Evolutionary conservation across 2,329 filamentous ascomycete genomes (phyloP).

Genomic region (Zarea fungicola): DNA sequence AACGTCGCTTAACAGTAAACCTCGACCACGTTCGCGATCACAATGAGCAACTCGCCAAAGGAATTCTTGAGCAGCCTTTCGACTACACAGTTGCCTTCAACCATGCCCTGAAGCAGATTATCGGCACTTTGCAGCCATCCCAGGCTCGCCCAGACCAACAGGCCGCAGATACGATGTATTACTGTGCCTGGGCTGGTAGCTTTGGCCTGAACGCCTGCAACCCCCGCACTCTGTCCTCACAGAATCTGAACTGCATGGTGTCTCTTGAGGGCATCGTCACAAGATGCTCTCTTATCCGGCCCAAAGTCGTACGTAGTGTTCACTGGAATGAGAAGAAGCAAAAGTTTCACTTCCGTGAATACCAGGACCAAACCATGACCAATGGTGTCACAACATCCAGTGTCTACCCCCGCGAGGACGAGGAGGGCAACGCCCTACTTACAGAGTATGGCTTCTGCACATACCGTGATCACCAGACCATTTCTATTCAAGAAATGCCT

Average conservation of each 20-base stretch:
- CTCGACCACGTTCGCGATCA: slow-evolving; percentile 90
- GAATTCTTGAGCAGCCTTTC: slow-evolving; percentile 79
- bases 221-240: slow-evolving; percentile 82
- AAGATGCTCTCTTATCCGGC: slow-evolving; percentile 87
- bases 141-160: slow-evolving; percentile 66
- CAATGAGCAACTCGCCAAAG: slow-evolving; percentile 72
- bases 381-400: slow-evolving; percentile 83
- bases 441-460: slow-evolving; percentile 96
- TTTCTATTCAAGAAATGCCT: slow-evolving; percentile 99
- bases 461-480: slow-evolving; percentile 94
- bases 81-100: slow-evolving; percentile 87
- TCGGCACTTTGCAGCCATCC: slow-evolving; percentile 66
- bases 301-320: slow-evolving; percentile 97
- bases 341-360: slow-evolving; percentile 84
- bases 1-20: slow-evolving; percentile 63
- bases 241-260: slow-evolving; percentile 92
- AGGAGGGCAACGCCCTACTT: slow-evolving; percentile 82
- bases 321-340: slow-evolving; percentile 88
- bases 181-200: slow-evolving; percentile 94
- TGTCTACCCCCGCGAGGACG: slow-evolving; percentile 91
- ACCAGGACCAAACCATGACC: slow-evolving; percentile 96
- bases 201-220: slow-evolving; percentile 96
- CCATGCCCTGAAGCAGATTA: slow-evolving; percentile 80
- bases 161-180: slow-evolving; percentile 77
- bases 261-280: slow-evolving; percentile 97